Evolutionary conservation across 805 yeast genomes (phyloP).

Genomic region (Myxozyma monticola): DNA sequence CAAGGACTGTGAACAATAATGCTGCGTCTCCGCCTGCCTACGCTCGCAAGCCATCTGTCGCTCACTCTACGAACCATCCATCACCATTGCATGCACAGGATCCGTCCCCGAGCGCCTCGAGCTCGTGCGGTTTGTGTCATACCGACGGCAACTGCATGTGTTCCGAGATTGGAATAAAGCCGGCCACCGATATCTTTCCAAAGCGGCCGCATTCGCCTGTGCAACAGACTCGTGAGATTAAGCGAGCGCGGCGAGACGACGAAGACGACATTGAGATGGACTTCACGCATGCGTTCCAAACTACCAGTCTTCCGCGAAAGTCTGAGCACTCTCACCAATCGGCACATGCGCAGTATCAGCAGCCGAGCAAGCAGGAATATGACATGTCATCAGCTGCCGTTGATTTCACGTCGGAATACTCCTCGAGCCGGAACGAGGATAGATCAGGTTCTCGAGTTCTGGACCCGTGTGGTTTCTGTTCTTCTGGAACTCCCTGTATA

Average conservation of each 20-base stretch:
- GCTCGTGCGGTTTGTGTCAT: constrained; percentile 27
- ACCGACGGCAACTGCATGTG: constrained; percentile 29
- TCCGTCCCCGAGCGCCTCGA: constrained; percentile 6
- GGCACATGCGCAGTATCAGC: constrained; percentile 10
- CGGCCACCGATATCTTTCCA: constrained; percentile 24
- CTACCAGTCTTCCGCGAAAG: constrained; percentile 15
- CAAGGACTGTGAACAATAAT: too few species aligned
- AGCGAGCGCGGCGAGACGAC: constrained; percentile 4
- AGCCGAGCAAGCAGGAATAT: constrained; percentile 1
- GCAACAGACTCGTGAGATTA: not conserved
- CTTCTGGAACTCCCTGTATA: constrained; percentile 88
- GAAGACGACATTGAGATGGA: constrained; percentile 29
- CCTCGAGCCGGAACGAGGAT: constrained; percentile 4
- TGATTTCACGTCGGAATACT: constrained; percentile 4
- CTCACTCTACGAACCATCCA: constrained; percentile 4
- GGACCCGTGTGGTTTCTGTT: constrained; percentile 90
- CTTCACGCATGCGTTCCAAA: constrained; percentile 27
- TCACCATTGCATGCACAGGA: constrained; percentile 6
- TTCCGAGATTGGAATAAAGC: constrained; percentile 25
- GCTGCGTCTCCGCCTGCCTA: constrained; percentile 6
- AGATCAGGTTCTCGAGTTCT: constrained; percentile 58
- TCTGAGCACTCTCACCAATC: constrained; percentile 4
- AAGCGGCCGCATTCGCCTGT: constrained; percentile 8
- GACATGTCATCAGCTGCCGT: not conserved
- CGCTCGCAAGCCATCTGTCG: not conserved